Evolutionary conservation across 108 stramenopile genomes (phyloP), one percentile per base, ranked within the genome.

Genomic region (Mediolabrus comicus): DNA sequence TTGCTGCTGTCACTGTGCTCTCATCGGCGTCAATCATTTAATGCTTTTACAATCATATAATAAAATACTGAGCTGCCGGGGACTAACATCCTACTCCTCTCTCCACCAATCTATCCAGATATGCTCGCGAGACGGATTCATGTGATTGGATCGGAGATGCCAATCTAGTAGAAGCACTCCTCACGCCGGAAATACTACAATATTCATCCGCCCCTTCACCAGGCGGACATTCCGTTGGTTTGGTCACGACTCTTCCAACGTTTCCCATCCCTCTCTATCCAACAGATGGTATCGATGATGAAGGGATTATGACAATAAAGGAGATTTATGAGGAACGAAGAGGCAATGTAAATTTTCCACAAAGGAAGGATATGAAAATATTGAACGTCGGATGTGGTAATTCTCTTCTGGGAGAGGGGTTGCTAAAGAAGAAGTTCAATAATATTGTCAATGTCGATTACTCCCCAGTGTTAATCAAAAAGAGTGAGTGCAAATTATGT

Each of bases 381-480:
- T 60, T 87, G 3, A 70, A 82, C 60, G 59, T 90, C 41, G 89
- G 89, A 3, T 88, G 87, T 76, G 87, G 74, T 3, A 90, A 88
- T 51, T 82, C 80, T 25, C 59, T 72, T 9, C 81, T 94, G 35
- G 83, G 76, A 12, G 86, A 86, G 39, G 75, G 84, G 46, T 87
- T 94, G 87, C n/a, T 79, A 16, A 27, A 55, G 16, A 83, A 82
- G 72, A 90, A 90, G 13, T 94, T 84, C 80, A 71, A 29, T 8
- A 84, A 88, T 52, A 85, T 92, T 57, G 80, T 78, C 3, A 84
- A 84, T 41, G 64, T 91, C 11, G 93, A 94, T 64, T 91, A 85
- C 66, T 94, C 93, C 4, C 27, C 74, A 5, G 83, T 90, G 2
- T 82, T 91, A 1, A 87, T 91, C 57, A 58, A 88, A 14, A 84